These are phyloP conservation scores for Inga leiocalycina DNA, from an alignment of 306 rosid species.

Conservation along the genomic window DNA sequence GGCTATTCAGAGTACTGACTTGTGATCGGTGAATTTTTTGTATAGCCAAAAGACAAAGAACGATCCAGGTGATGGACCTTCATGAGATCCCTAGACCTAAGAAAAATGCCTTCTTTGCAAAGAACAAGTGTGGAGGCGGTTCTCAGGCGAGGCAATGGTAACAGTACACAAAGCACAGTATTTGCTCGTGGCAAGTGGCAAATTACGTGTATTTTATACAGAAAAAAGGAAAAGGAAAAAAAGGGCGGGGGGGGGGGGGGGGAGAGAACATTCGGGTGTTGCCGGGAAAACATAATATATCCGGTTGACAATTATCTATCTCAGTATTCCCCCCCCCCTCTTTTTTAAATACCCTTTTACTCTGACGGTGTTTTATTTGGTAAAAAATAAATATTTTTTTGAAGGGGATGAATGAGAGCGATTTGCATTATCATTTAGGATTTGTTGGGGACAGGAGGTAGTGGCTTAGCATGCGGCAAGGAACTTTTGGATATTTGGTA, in stretches of 20 bases:
- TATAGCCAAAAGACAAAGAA: slow-evolving; percentile 97
- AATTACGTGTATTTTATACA: slow-evolving; percentile 17
- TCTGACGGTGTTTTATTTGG: neutral
- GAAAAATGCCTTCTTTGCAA: slow-evolving; percentile 72
- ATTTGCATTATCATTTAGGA: neutral
- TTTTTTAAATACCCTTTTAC: neutral
- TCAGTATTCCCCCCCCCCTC: too few relatives aligned
- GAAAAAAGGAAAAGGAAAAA: neutral
- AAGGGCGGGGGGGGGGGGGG: neutral
- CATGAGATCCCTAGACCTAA: slow-evolving; percentile 94
- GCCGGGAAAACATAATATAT: neutral
- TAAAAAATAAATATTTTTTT: neutral
- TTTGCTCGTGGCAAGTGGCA: slow-evolving; percentile 23
- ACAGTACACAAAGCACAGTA: slow-evolving; percentile 16
- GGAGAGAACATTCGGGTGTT: slow-evolving; percentile 33
- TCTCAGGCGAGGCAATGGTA: slow-evolving; percentile 95
- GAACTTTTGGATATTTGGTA: neutral
- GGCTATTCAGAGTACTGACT: neutral
- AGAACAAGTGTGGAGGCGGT: slow-evolving; percentile 82
- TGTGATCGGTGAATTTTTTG: slow-evolving; percentile 43
- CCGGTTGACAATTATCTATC: neutral
- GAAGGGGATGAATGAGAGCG: neutral
- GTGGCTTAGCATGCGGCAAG: neutral
- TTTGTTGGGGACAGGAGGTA: neutral
- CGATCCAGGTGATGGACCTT: slow-evolving; percentile 98